These are phyloP conservation scores for Trifolium pratense DNA, from an alignment of 306 rosid species.

Conservation along the genomic window DNA sequence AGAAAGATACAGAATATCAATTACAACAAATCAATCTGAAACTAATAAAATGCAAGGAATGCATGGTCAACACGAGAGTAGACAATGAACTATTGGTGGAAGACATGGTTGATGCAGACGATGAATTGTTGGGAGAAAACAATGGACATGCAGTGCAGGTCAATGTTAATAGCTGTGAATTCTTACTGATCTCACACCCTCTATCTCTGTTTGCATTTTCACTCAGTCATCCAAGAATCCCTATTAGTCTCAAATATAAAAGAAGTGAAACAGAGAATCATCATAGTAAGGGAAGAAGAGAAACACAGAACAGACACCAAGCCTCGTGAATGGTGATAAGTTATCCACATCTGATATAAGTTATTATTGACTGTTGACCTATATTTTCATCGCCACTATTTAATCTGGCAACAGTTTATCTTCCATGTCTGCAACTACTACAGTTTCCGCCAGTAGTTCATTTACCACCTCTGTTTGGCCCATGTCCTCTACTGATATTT, in stretches of 20 bases:
- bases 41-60: slow-evolving; percentile 32
- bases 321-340: too few species aligned
- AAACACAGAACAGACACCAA: neutral
- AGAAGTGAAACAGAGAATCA: neutral
- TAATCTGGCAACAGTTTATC: neutral
- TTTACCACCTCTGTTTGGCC: neutral
- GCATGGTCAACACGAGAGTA: neutral
- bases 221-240: neutral
- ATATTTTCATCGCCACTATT: neutral
- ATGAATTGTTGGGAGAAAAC: neutral
- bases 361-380: neutral
- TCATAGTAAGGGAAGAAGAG: slow-evolving; percentile 1
- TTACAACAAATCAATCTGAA: slow-evolving; percentile 31
- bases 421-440: neutral
- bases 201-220: neutral
- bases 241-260: neutral
- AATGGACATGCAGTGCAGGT: neutral
- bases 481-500: neutral
- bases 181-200: neutral
- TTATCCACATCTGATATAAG: neutral
- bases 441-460: neutral
- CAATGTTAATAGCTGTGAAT: neutral
- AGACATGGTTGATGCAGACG: neutral
- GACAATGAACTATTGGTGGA: neutral
- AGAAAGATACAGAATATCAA: slow-evolving; percentile 21